These are phyloP conservation scores for Pythium biforme DNA, from an alignment of 352 stramenopile genomes.

Conservation along the genomic window DNA sequence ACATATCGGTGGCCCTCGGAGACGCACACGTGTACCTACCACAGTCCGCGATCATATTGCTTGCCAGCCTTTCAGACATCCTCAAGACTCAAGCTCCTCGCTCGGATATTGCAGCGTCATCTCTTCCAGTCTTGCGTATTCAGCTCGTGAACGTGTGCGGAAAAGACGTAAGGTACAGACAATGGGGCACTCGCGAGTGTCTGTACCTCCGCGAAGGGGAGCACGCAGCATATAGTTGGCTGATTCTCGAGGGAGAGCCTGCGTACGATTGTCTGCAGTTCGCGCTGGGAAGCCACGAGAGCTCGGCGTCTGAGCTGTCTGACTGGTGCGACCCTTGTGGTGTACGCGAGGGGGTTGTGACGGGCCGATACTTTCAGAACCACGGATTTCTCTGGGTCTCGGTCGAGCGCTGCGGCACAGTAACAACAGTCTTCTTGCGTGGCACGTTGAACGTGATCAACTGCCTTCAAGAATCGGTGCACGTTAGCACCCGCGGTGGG, in stretches of 20 bases:
- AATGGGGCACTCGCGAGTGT: constrained; percentile 60
- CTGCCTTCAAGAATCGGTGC: constrained; percentile 1
- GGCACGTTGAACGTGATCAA: constrained; percentile 15
- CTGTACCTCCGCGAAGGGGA: constrained; percentile 35
- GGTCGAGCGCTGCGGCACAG: constrained; percentile 52
- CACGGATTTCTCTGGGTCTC: constrained; percentile 69
- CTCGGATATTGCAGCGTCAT: constrained; percentile 20
- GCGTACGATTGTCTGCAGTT: constrained; percentile 29
- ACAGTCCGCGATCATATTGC: constrained; percentile 65
- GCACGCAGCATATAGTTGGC: constrained; percentile 65
- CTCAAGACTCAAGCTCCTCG: neutral
- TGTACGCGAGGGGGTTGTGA: constrained; percentile 60
- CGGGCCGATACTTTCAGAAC: constrained; percentile 47
- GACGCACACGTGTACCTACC: constrained; percentile 59
- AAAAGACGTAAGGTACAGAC: constrained; percentile 56
- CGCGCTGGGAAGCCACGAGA: neutral
- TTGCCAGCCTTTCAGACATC: constrained; percentile 50
- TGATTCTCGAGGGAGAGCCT: constrained; percentile 32
- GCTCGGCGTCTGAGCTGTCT: neutral
- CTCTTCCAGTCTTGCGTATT: constrained; percentile 35
- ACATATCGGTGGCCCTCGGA: constrained; percentile 52
- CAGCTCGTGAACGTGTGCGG: constrained; percentile 45
- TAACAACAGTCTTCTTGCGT: constrained; percentile 59
- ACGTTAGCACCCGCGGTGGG: neutral
- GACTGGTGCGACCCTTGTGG: constrained; percentile 66